A percentile compares a stretch with the other conserved stretches of the same genome.
phyloP scores from a whole-genome alignment of 768 basidiomycete species.

The Amanita pseudoporphyria region DNA sequence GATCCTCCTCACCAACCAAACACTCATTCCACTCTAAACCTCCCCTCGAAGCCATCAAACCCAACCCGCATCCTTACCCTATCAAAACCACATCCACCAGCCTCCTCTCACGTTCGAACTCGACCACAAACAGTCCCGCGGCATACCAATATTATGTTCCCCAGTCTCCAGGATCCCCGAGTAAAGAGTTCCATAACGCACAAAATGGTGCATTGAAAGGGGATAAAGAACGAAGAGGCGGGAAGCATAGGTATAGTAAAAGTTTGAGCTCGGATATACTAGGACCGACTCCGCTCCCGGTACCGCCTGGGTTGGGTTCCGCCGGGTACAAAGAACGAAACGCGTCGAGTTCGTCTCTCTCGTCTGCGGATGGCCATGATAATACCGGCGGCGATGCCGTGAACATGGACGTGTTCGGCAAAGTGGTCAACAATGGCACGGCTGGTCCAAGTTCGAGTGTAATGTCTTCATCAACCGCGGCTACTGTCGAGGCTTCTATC shows the following conservation, averaged over 20 bases:
- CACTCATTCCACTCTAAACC: background rate
- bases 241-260: constrained; percentile 35
- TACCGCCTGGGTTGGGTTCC: constrained; percentile 22
- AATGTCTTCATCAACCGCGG: background rate
- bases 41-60: constrained; percentile 13
- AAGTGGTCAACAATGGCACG: background rate
- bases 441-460: background rate
- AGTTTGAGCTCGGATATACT: constrained; percentile 26
- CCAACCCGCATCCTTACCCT: constrained; percentile 73
- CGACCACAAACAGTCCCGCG: constrained; percentile 27
- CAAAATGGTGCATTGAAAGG: constrained; percentile 3
- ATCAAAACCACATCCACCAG: constrained; percentile 74
- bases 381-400: background rate
- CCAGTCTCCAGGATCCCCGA: constrained; percentile 20
- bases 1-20: background rate
- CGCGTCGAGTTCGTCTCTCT: background rate
- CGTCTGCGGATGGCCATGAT: background rate
- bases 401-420: background rate
- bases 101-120: constrained; percentile 56
- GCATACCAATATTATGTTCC: constrained; percentile 38
- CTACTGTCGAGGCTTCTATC: background rate
- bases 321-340: constrained; percentile 4
- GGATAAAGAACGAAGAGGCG: constrained; percentile 8
- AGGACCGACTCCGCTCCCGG: constrained; percentile 40
- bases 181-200: constrained; percentile 5